Percentiles rank a stretch among this genome's conserved stretches.
Evolutionary conservation across 768 basidiomycete genomes (phyloP).

Genomic region (Pisolithus tinctorius): DNA sequence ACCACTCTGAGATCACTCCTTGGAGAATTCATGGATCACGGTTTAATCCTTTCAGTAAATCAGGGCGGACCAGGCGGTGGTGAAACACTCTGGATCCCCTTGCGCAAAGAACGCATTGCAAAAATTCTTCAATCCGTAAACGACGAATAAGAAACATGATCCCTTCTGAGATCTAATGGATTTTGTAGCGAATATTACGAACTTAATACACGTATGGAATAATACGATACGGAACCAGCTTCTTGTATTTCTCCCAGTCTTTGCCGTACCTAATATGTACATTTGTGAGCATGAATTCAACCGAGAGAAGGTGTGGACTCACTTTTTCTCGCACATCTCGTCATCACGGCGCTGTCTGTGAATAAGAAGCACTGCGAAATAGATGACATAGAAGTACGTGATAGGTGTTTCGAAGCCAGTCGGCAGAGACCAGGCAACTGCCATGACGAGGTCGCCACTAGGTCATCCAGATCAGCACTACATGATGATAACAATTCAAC

Average conservation of each 20-base stretch:
- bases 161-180: not conserved
- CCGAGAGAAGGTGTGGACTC: slow-evolving; percentile 83
- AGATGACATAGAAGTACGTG: slow-evolving; percentile 91
- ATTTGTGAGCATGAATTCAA: slow-evolving; percentile 85
- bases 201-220: slow-evolving; percentile 73
- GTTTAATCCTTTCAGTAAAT: slow-evolving; percentile 53
- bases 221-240: slow-evolving; percentile 79
- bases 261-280: slow-evolving; percentile 75
- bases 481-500: not conserved
- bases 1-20: slow-evolving; percentile 75
- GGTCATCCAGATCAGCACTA: not conserved
- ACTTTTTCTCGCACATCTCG: slow-evolving; percentile 87
- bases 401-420: slow-evolving; percentile 89
- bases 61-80: slow-evolving; percentile 38
- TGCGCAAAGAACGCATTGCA: slow-evolving; percentile 68
- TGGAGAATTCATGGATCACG: slow-evolving; percentile 90
- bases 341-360: slow-evolving; percentile 92
- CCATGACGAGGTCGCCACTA: slow-evolving; percentile 86
- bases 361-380: slow-evolving; percentile 83
- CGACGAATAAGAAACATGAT: not conserved
- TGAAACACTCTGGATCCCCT: slow-evolving; percentile 81
- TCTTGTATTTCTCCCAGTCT: slow-evolving; percentile 90
- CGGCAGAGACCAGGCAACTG: slow-evolving; percentile 87
- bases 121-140: slow-evolving; percentile 34
- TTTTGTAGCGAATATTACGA: not conserved